Percentiles rank a stretch among this genome's conserved stretches.
phyloP scores from a whole-genome alignment of 2,329 filamentous ascomycete genomes.

The Dactylellina sp. region DNA sequence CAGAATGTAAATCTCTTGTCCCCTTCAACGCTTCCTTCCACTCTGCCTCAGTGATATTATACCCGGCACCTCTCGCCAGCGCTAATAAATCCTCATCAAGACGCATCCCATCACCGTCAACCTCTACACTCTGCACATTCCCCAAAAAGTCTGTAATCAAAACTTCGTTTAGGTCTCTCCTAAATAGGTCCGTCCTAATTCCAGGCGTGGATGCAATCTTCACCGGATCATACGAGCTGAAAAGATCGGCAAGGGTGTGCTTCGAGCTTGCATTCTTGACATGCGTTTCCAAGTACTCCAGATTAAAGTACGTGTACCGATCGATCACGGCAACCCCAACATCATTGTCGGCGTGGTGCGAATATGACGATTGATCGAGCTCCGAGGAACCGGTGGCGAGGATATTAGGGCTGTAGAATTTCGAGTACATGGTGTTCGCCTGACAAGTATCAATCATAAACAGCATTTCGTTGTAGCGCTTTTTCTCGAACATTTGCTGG shows the following conservation, averaged over 20 bases:
- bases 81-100: constrained; percentile 80
- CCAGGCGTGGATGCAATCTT: constrained; percentile 96
- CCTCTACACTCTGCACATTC: constrained; percentile 96
- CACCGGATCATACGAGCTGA: constrained; percentile 92
- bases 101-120: constrained; percentile 72
- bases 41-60: constrained; percentile 71
- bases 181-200: constrained; percentile 94
- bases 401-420: constrained; percentile 97
- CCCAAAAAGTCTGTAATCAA: constrained; percentile 97
- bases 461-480: constrained; percentile 95
- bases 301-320: constrained; percentile 97
- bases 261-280: constrained; percentile 87
- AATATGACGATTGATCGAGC: constrained; percentile 95
- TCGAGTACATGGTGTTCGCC: constrained; percentile 98
- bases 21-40: constrained; percentile 65
- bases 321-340: constrained; percentile 98
- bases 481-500: constrained; percentile 99
- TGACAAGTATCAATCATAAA: constrained; percentile 99
- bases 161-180: constrained; percentile 66
- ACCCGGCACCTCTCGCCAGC: constrained; percentile 74
- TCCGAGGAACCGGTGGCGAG: constrained; percentile 97
- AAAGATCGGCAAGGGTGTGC: constrained; percentile 90
- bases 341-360: constrained; percentile 97
- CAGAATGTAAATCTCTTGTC: constrained; percentile 61
- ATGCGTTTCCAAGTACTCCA: constrained; percentile 93